phyloP scores from a whole-genome alignment of 108 stramenopile genomes.

The Aurantiochytrium sp. region DNA sequence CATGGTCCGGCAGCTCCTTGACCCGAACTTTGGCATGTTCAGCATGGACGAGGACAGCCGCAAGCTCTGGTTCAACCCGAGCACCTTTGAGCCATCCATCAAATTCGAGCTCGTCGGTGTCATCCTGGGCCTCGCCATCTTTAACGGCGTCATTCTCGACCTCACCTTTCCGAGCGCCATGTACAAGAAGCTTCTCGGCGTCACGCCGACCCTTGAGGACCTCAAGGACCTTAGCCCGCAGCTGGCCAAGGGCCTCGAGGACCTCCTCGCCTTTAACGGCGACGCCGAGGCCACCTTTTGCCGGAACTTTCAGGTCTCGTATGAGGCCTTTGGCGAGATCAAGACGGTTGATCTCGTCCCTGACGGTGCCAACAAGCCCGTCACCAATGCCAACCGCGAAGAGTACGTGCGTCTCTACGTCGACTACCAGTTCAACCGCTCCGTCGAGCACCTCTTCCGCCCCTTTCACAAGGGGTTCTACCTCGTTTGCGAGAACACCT shows the following conservation, averaged over 20 bases:
- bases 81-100: background rate
- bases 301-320: constrained; percentile 63
- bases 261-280: constrained; percentile 71
- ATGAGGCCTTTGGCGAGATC: constrained; percentile 63
- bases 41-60: constrained; percentile 56
- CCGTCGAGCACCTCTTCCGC: constrained; percentile 43
- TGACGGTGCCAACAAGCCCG: constrained; percentile 68
- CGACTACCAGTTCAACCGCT: constrained; percentile 63
- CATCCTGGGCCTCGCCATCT: constrained; percentile 78
- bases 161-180: constrained; percentile 76
- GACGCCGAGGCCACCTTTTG: constrained; percentile 81
- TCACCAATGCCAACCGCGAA: constrained; percentile 73
- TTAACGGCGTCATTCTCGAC: constrained; percentile 81
- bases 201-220: constrained; percentile 60
- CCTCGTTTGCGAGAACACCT: background rate
- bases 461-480: constrained; percentile 48
- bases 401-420: constrained; percentile 81
- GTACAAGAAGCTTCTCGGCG: constrained; percentile 73
- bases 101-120: constrained; percentile 27
- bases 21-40: constrained; percentile 80
- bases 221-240: constrained; percentile 68
- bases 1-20: constrained; percentile 71
- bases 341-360: constrained; percentile 72
- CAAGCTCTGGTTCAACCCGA: constrained; percentile 74
- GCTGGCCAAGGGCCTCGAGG: constrained; percentile 61